Conservation (phyloP, 2,329 filamentous ascomycete species). For the Monosporascus sp. region DNA sequence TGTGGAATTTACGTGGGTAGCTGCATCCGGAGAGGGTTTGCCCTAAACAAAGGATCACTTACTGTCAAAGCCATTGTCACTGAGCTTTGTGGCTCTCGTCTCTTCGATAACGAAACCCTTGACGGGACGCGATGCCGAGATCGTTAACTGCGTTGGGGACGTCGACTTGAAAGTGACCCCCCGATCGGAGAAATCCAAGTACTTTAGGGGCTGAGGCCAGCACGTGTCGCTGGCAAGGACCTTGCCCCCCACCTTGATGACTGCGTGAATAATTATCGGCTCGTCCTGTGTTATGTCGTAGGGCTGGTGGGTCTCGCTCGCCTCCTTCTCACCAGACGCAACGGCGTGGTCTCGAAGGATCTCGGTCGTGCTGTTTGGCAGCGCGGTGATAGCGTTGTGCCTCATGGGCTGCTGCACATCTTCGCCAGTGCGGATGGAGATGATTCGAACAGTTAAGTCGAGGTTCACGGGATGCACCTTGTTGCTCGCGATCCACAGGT, state of each 20-base stretch:
- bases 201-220: conserved; percentile 61
- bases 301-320: conserved; percentile 12
- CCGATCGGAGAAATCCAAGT: conserved; percentile 44
- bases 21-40: too few relatives aligned
- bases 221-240: conserved; percentile 44
- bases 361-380: conserved; percentile 35
- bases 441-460: conserved; percentile 30
- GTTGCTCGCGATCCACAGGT: conserved; percentile 39
- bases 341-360: conserved; percentile 30
- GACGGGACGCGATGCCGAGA: conserved; percentile 40
- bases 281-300: conserved; percentile 33
- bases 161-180: conserved; percentile 29
- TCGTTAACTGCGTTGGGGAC: conserved; percentile 18
- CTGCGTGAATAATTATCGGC: conserved; percentile 43
- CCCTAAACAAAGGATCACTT: not conserved
- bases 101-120: conserved; percentile 54
- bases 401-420: conserved; percentile 26
- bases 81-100: conserved; percentile 37
- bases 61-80: conserved; percentile 52
- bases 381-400: conserved; percentile 15
- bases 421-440: conserved; percentile 35
- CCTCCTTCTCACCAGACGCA: conserved; percentile 4
- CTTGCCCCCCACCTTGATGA: conserved; percentile 32
- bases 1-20: too few relatives aligned
- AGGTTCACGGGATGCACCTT: conserved; percentile 17